These are phyloP conservation scores for Mallotus nudiflorus DNA, from an alignment of 345 rosid genomes.

Conservation along the genomic window DNA sequence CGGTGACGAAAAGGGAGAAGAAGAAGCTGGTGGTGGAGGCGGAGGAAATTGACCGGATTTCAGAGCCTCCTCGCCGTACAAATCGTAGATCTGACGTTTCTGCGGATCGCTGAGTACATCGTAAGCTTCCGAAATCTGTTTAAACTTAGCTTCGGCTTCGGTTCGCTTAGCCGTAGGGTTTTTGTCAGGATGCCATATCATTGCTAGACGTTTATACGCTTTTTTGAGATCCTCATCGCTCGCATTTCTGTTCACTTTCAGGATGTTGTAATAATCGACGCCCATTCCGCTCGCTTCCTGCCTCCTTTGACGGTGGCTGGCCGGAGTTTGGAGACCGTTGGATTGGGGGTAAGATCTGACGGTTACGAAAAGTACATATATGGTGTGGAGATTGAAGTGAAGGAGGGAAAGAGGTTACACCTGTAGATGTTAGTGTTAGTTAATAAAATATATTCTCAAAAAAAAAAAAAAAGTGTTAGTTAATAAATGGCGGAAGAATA, in stretches of 20 bases:
- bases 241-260: slow-evolving; percentile 86
- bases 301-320: neutral
- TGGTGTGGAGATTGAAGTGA: neutral
- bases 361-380: slow-evolving; percentile 8
- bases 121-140: slow-evolving; percentile 85
- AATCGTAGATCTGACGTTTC: slow-evolving; percentile 96
- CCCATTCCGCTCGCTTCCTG: slow-evolving; percentile 50
- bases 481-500: no score
- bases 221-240: slow-evolving; percentile 80
- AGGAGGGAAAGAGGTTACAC: neutral
- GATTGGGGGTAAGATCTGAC: slow-evolving; percentile 17
- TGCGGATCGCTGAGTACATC: slow-evolving; percentile 67
- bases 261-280: slow-evolving; percentile 87
- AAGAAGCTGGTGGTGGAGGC: slow-evolving; percentile 26
- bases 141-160: slow-evolving; percentile 90
- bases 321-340: slow-evolving; percentile 10
- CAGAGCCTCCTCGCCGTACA: slow-evolving; percentile 82
- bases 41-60: slow-evolving; percentile 79
- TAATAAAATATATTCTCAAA: no score
- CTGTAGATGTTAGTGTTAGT: no score
- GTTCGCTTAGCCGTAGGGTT: slow-evolving; percentile 59
- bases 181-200: slow-evolving; percentile 99
- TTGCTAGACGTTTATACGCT: slow-evolving; percentile 86
- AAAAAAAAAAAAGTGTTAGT: no score
- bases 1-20: neutral